Evolutionary conservation across 345 rosid species (phyloP).

Genomic region (Melaleuca quinquenervia): DNA sequence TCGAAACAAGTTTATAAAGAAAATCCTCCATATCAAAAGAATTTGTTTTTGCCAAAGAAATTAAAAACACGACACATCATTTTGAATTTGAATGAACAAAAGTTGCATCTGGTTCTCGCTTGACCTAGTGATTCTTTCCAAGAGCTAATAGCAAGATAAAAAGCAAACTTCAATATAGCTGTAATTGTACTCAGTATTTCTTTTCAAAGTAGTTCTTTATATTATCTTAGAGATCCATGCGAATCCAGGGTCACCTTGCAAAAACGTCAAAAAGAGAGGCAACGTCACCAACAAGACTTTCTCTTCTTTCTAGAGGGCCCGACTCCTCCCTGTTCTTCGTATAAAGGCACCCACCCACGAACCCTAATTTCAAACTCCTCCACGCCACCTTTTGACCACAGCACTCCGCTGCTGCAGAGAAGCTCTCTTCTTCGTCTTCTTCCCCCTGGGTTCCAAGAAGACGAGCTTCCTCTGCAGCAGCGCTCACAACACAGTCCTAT

Average conservation of each 20-base stretch:
- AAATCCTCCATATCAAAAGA: rapidly evolving
- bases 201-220: background rate
- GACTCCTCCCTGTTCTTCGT: background rate
- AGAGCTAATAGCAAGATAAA: background rate
- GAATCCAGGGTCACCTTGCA: background rate
- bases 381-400: background rate
- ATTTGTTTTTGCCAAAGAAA: background rate
- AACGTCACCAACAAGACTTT: background rate
- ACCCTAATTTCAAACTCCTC: background rate
- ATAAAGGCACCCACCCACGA: background rate
- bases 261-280: background rate
- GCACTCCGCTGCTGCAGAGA: background rate
- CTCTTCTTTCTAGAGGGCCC: background rate
- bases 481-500: background rate
- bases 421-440: background rate
- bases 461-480: constrained; percentile 9
- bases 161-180: background rate
- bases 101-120: background rate
- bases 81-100: background rate
- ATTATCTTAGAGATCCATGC: background rate
- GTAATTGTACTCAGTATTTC: background rate
- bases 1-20: rapidly evolving
- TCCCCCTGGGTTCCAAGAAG: background rate
- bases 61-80: background rate
- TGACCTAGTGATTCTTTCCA: too few species aligned